Base-by-base conservation (phyloP, 768 basidiomycete genomes). In the Rhizopogon vesiculosus region DNA sequence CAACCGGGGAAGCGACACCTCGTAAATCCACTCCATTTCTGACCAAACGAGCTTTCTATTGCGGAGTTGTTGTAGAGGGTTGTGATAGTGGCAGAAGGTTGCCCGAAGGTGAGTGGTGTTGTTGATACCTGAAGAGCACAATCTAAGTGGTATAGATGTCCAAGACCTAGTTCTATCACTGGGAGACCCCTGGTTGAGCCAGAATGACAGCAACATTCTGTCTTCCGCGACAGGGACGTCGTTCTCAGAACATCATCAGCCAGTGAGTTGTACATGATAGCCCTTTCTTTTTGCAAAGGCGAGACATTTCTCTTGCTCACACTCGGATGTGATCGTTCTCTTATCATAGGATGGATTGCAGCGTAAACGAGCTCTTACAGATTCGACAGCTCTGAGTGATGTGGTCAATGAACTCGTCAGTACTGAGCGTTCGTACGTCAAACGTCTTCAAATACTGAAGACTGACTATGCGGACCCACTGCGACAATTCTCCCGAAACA, bases 381-480 rank as follows among this genome's bases (percentile, higher is more conserved):
- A 89, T 64, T 69, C 82, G 38, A 79, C 84, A 55, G 82, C 85
- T 13, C 77, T 95, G 45, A 72, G 78, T 31, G 86, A 91, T 46
- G 81, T 91, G 55, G 79, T 96, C 60, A 86, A 87, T 59, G 95
- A 98, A 70, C 81, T 98, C 16, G 82, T 97, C 15, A 79, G 83
- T 38, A 98, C 93, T 12, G 95, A 98, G 69, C 83, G 86, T 55
- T 87, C 90, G 46, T 98, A 98, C 68, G 86, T 97, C 58, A 84
- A 80, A 60, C 84, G 92, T 13, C 79, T 98, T 16, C 82, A 81
- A 61, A 87, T 85, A 29, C 81, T 98, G 64, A 94, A 95, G 71
- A 72, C 79, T 44, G 86, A 91, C 63, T 98, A 97, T 66, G 96
- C 95, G 35, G 88, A 93, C 67, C 97, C 94, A 8, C 76, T 99